Percentiles rank a stretch among this genome's conserved stretches.
phyloP scores from a whole-genome alignment of 1,139 yeast genomes.

The Casaregolazyma suthepensis region DNA sequence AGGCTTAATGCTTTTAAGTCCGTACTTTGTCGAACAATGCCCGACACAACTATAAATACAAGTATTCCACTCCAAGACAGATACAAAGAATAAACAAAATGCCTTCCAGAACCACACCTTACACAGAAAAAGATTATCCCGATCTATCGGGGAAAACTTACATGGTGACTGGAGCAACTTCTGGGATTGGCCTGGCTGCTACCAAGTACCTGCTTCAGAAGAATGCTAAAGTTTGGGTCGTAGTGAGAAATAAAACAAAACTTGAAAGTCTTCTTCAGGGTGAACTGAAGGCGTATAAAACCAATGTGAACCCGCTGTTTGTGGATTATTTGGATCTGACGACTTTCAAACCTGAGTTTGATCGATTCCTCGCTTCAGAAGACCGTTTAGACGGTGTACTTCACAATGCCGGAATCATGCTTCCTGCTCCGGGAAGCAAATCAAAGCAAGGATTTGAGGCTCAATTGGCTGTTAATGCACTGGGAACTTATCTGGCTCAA shows the following conservation, averaged over 20 bases:
- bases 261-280: slow-evolving; percentile 33
- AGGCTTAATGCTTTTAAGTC: neutral
- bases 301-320: slow-evolving; percentile 18
- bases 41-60: neutral
- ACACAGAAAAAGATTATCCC: slow-evolving; percentile 38
- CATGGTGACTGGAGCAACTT: slow-evolving; percentile 43
- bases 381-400: slow-evolving; percentile 39
- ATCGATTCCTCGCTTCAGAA: slow-evolving; percentile 29
- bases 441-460: slow-evolving; percentile 42
- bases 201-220: slow-evolving; percentile 38
- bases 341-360: slow-evolving; percentile 39
- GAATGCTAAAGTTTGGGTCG: slow-evolving; percentile 41
- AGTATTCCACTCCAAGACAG: neutral
- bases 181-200: slow-evolving; percentile 44
- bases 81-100: neutral
- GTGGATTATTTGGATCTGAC: slow-evolving; percentile 42
- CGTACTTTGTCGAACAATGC: neutral
- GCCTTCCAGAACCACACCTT: slow-evolving; percentile 19
- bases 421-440: slow-evolving; percentile 35
- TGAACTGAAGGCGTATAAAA: slow-evolving; percentile 12
- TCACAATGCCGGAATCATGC: slow-evolving; percentile 50
- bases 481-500: slow-evolving; percentile 47
- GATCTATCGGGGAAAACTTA: slow-evolving; percentile 40
- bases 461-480: slow-evolving; percentile 45
- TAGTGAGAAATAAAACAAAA: slow-evolving; percentile 37